Percentiles rank a stretch among this genome's conserved stretches.
phyloP scores from a whole-genome alignment of 805 yeast genomes.

The Saccharomycopsis olivae region DNA sequence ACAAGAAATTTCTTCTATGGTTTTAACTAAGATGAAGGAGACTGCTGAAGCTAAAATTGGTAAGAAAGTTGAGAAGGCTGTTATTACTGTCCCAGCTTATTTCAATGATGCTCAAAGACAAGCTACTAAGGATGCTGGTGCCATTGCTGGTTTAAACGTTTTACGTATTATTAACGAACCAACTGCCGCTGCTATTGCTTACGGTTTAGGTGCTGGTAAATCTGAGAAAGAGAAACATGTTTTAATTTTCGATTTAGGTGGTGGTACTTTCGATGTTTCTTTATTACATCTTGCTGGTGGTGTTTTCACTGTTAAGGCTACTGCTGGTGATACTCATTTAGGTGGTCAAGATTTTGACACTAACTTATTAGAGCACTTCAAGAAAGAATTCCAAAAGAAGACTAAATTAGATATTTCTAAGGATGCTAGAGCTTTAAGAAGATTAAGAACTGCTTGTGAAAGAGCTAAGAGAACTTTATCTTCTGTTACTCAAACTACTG shows the following conservation, averaged over 20 bases:
- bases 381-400: slow-evolving; percentile 92
- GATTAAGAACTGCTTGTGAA: slow-evolving; percentile 98
- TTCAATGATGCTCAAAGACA: slow-evolving; percentile 75
- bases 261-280: slow-evolving; percentile 98
- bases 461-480: slow-evolving; percentile 98
- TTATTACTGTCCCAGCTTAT: slow-evolving; percentile 71
- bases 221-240: slow-evolving; percentile 78
- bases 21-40: slow-evolving; percentile 73
- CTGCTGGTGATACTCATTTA: slow-evolving; percentile 99
- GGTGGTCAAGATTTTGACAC: slow-evolving; percentile 99
- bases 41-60: slow-evolving; percentile 72
- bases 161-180: slow-evolving; percentile 72
- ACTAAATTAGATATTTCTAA: slow-evolving; percentile 80
- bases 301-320: slow-evolving; percentile 93
- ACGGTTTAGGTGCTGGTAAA: slow-evolving; percentile 91
- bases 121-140: slow-evolving; percentile 77
- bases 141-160: slow-evolving; percentile 70
- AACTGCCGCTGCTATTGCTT: slow-evolving; percentile 98
- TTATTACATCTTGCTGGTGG: slow-evolving; percentile 90
- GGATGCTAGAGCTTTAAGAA: slow-evolving; percentile 93
- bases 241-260: slow-evolving; percentile 92
- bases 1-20: slow-evolving; percentile 69
- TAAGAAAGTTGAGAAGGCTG: slow-evolving; percentile 62
- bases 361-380: slow-evolving; percentile 88
- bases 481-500: slow-evolving; percentile 90